phyloP scores from a whole-genome alignment of 1,284 basidiomycete species.

The Xerocomus nothofagi region DNA sequence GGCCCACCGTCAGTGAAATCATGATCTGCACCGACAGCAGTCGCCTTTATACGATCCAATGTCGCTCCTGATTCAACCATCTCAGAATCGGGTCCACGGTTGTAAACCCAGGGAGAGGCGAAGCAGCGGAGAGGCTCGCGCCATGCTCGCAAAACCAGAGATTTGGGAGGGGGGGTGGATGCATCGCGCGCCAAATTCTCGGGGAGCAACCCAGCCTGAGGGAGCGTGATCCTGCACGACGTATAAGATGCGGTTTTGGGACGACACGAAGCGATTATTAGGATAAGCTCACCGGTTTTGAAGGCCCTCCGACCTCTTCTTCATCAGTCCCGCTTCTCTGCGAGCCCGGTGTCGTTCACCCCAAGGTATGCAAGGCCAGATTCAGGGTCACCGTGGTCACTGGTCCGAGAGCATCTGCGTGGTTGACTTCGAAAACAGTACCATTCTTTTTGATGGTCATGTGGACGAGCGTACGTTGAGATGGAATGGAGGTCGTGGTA shows the following conservation, averaged over 20 bases:
- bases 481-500: conserved; percentile 76
- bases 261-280: background rate
- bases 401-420: conserved; percentile 72
- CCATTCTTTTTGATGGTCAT: conserved; percentile 84
- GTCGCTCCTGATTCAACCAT: background rate
- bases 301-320: conserved; percentile 69
- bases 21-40: background rate
- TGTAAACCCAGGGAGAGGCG: background rate
- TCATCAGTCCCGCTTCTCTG: conserved; percentile 79
- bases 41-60: background rate
- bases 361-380: conserved; percentile 44
- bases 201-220: conserved; percentile 67
- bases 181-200: conserved; percentile 66
- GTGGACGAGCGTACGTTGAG: conserved; percentile 78
- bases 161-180: conserved; percentile 59
- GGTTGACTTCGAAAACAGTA: conserved; percentile 79
- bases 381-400: conserved; percentile 59
- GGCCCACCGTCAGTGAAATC: background rate
- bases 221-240: conserved; percentile 52
- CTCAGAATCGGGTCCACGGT: conserved; percentile 11
- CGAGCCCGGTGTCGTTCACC: conserved; percentile 50
- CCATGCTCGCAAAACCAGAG: conserved; percentile 68
- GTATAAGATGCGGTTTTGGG: background rate
- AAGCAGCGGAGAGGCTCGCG: conserved; percentile 48
- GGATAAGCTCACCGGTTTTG: conserved; percentile 62